phyloP scores from a whole-genome alignment of 441 rosid species.

The Euphorbia schlechtendalii region DNA sequence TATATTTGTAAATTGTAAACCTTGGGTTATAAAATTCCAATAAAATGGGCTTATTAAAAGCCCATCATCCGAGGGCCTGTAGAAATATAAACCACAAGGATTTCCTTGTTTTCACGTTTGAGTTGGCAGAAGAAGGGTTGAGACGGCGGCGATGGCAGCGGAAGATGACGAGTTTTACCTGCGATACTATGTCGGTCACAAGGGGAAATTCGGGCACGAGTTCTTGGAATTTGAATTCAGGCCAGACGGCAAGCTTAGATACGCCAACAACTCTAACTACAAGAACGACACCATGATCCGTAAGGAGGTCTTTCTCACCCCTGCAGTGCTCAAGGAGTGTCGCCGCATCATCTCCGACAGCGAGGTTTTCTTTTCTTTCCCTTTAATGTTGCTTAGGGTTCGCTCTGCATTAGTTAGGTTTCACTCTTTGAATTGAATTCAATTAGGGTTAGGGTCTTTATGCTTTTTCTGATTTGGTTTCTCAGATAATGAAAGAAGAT shows the following conservation, averaged over 20 bases:
- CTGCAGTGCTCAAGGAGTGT: constrained; percentile 81
- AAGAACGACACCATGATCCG: constrained; percentile 98
- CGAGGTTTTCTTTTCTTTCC: constrained; percentile 40
- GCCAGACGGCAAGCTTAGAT: constrained; percentile 89
- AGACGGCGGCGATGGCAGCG: constrained; percentile 37
- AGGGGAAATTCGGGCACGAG: constrained; percentile 97
- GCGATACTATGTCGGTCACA: constrained; percentile 94
- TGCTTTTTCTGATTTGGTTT: background rate
- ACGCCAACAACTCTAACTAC: constrained; percentile 96
- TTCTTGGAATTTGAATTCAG: constrained; percentile 94
- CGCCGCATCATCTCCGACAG: constrained; percentile 90
- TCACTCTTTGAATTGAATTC: too few species aligned
- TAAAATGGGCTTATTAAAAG: too few species aligned
- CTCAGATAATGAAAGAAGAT: constrained; percentile 92
- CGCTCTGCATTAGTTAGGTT: too few species aligned
- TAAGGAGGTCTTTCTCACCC: constrained; percentile 88
- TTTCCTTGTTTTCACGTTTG: too few species aligned
- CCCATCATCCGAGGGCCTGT: too few species aligned
- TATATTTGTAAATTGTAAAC: too few species aligned
- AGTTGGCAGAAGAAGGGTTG: background rate
- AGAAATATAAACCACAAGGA: too few species aligned
- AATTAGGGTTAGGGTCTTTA: too few species aligned
- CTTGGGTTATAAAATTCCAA: too few species aligned
- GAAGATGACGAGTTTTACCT: constrained; percentile 70
- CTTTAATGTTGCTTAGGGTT: too few species aligned